Base-by-base conservation (phyloP, 1,139 yeast genomes). In the Meyerozyma athensensis region DNA sequence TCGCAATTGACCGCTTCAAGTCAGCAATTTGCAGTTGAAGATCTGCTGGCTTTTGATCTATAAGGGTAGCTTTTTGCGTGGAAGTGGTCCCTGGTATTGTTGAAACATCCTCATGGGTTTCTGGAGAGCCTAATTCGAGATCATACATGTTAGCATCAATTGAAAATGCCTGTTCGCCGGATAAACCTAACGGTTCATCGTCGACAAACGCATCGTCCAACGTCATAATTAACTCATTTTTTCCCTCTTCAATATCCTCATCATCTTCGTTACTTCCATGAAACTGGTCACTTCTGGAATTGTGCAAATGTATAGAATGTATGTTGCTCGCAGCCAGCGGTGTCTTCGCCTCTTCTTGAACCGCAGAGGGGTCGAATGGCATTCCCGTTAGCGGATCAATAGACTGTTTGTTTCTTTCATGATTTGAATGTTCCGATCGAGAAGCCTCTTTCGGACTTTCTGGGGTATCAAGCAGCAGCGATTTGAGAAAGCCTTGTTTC, bases 141-240 rank as follows among this genome's bases (percentile, higher is more conserved):
- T 35, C 40, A 35, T 38, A 38, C 36, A 38, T 35, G 13, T 40
- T 36, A 12, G 26, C 21, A 17, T 35, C 30, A 12, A 39, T 30
- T 2, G 17, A 34, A 9, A 30, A 20, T 17, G 32, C 32, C 7
- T 19, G 32, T 17, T 28, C 32, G 3, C 32, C 32, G 9, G 32
- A 28, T 8, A 28, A 28, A 12, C 32, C 32, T 5, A 28, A 20
- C 7, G 32, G 32, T 4, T 20, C 20, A 16, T 28, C 32, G 19
- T 28, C 32, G 14, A 30, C 40, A 3, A 17, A 36, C 2, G 34
- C 40, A 9, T 26, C 39, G 10, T 39, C 44, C 4, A 41, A 30
- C 7, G 43, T 41, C 17, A 43, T 36, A 18, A 44, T 45, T 23
- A 41, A 37, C 19, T 45, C 47, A 26, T 43, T 40, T 14, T 28